Percentiles rank a stretch among this genome's conserved stretches.
Conservation (phyloP, 495 filamentous ascomycete species). For the Aspergillus biplanus region DNA sequence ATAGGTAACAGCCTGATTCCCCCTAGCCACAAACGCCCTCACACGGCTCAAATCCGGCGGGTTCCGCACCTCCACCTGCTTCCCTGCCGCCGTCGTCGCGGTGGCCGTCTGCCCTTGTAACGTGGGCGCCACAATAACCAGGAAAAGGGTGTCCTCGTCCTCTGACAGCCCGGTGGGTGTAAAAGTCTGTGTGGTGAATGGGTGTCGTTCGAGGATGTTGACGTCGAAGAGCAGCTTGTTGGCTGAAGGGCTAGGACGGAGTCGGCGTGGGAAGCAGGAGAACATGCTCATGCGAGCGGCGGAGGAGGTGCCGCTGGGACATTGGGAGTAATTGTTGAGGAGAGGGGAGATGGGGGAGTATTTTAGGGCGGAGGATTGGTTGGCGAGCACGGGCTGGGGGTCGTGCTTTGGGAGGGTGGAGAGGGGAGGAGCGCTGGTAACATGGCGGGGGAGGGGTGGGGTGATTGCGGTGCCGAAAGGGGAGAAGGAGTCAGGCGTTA, state of each 20-base stretch:
- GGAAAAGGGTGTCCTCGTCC: constrained; percentile 53
- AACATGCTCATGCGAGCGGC: constrained; percentile 83
- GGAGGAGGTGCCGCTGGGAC: constrained; percentile 64
- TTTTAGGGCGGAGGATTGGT: constrained; percentile 89
- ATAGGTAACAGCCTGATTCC: constrained; percentile 87
- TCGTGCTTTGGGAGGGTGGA: constrained; percentile 44
- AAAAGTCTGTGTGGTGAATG: constrained; percentile 92
- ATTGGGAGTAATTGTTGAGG: constrained; percentile 63
- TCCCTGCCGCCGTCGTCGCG: constrained; percentile 37
- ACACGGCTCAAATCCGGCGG: constrained; percentile 73
- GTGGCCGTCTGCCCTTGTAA: constrained; percentile 37
- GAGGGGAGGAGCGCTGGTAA: constrained; percentile 47
- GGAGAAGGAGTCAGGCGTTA: constrained; percentile 69
- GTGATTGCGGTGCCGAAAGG: constrained; percentile 83
- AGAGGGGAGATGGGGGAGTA: constrained; percentile 77
- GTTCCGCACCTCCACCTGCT: constrained; percentile 50
- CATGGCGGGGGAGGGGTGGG: constrained; percentile 63
- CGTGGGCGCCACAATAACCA: constrained; percentile 92
- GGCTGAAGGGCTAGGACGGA: constrained; percentile 34
- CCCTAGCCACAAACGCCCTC: constrained; percentile 78
- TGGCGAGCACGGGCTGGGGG: constrained; percentile 57
- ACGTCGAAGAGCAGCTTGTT: constrained; percentile 60
- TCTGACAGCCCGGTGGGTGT: constrained; percentile 68
- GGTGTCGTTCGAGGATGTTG: constrained; percentile 85
- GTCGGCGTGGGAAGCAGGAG: constrained; percentile 72